Evolutionary conservation across 805 yeast genomes (phyloP).

Genomic region (Pichia scutulata): DNA sequence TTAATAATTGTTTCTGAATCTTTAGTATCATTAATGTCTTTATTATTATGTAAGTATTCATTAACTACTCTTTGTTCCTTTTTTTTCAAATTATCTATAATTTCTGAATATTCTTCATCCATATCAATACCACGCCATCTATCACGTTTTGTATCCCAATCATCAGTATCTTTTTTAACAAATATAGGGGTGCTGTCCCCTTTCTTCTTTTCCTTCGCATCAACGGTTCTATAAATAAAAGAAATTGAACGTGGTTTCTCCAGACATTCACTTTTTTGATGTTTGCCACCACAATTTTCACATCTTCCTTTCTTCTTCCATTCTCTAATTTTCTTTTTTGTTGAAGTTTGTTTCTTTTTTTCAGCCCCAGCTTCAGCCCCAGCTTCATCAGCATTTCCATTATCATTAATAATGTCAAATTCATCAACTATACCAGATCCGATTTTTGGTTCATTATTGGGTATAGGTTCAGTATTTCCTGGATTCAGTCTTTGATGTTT

Average conservation of each 20-base stretch:
- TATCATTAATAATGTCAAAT: conserved; percentile 19
- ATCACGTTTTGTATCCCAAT: conserved; percentile 69
- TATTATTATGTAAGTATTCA: conserved; percentile 1
- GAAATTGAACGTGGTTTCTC: conserved; percentile 45
- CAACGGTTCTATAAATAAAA: conserved; percentile 24
- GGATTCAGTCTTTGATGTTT: conserved; percentile 50
- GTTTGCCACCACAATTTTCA: conserved; percentile 53
- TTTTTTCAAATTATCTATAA: conserved; percentile 39
- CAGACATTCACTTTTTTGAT: conserved; percentile 45
- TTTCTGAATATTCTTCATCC: conserved; percentile 46
- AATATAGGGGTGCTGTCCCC: conserved; percentile 2
- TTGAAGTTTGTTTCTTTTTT: neutral
- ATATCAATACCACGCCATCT: conserved; percentile 76
- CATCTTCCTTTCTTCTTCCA: conserved; percentile 34
- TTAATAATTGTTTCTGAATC: conserved; percentile 13
- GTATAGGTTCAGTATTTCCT: conserved; percentile 30
- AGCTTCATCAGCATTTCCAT: conserved; percentile 5
- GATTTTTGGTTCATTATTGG: conserved; percentile 41
- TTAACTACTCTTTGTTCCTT: conserved; percentile 25
- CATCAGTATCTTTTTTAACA: conserved; percentile 26
- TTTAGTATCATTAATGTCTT: conserved; percentile 27
- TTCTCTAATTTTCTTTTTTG: conserved; percentile 5
- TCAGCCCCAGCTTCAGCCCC: conserved; percentile 3
- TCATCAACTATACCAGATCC: conserved; percentile 54
- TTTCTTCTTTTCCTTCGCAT: conserved; percentile 7